Percentiles rank a stretch among this genome's conserved stretches.
Conservation (phyloP, 2,329 filamentous ascomycete species). For the Cadophora sp. region DNA sequence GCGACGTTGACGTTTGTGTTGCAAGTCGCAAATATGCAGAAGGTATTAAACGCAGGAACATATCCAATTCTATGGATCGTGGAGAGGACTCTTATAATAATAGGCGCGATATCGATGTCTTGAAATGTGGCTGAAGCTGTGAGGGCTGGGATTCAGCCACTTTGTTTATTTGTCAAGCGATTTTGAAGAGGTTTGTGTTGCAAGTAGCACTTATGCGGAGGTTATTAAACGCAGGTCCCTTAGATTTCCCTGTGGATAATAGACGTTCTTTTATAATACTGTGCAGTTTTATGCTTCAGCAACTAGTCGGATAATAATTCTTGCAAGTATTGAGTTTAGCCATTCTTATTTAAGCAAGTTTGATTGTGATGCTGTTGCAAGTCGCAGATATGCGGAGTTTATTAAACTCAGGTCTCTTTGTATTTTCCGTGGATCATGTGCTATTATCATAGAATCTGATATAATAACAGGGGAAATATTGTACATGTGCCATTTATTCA, state of each 20-base stretch:
- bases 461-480: not conserved
- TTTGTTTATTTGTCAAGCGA: not conserved
- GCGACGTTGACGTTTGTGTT: not conserved
- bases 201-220: not conserved
- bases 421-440: not conserved
- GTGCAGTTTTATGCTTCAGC: too few relatives aligned
- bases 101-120: too few relatives aligned
- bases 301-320: too few relatives aligned
- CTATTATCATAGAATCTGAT: not conserved
- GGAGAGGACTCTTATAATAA: too few relatives aligned
- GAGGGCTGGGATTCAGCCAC: not conserved
- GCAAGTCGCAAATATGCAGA: not conserved
- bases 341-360: too few relatives aligned
- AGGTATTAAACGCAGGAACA: not conserved
- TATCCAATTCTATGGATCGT: not conserved
- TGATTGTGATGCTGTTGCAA: not conserved
- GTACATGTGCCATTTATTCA: not conserved
- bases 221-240: not conserved
- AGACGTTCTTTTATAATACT: too few relatives aligned
- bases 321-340: too few relatives aligned
- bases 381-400: not conserved
- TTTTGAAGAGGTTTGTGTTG: not conserved
- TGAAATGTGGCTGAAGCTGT: not conserved
- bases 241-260: not conserved
- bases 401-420: not conserved